A percentile compares a stretch with the other conserved stretches of the same genome.
These are phyloP conservation scores for Gamarada debralockiae DNA, from an alignment of 495 filamentous ascomycete genomes.

Conservation along the genomic window DNA sequence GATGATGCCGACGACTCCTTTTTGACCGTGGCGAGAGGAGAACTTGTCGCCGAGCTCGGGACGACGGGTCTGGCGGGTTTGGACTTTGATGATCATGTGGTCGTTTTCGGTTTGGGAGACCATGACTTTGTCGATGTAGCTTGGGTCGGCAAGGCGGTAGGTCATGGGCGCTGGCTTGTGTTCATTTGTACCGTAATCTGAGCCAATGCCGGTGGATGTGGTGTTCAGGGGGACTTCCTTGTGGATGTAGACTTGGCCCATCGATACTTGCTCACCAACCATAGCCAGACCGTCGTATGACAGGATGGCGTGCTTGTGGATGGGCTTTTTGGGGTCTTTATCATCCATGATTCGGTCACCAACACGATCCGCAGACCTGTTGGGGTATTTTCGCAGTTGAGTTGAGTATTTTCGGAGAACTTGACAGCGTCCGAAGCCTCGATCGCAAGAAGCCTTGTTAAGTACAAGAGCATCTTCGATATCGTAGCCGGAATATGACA, in stretches of 20 bases:
- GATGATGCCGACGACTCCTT: conserved; percentile 95
- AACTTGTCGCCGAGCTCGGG: conserved; percentile 98
- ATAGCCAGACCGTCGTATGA: conserved; percentile 78
- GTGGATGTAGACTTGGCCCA: conserved; percentile 81
- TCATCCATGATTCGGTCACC: conserved; percentile 52
- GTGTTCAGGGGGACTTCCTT: conserved; percentile 78
- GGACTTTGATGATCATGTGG: conserved; percentile 78
- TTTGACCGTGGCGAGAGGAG: conserved; percentile 97
- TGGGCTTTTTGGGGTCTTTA: conserved; percentile 45
- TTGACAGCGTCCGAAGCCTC: conserved; percentile 93
- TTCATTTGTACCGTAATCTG: conserved; percentile 57
- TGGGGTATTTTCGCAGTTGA: conserved; percentile 74
- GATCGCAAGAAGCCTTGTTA: conserved; percentile 91
- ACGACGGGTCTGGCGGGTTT: conserved; percentile 86
- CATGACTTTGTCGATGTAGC: conserved; percentile 93
- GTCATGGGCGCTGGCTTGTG: conserved; percentile 67
- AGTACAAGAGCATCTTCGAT: conserved; percentile 97
- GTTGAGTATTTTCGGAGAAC: conserved; percentile 87
- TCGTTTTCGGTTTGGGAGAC: conserved; percentile 81
- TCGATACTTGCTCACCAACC: conserved; percentile 69
- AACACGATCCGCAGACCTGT: conserved; percentile 71
- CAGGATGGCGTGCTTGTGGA: conserved; percentile 65
- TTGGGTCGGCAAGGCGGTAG: conserved; percentile 79
- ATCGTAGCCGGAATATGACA: conserved; percentile 99
- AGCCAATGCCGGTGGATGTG: conserved; percentile 55